phyloP scores from a whole-genome alignment of 2,329 filamentous ascomycete genomes.

The Massarina eburnea region DNA sequence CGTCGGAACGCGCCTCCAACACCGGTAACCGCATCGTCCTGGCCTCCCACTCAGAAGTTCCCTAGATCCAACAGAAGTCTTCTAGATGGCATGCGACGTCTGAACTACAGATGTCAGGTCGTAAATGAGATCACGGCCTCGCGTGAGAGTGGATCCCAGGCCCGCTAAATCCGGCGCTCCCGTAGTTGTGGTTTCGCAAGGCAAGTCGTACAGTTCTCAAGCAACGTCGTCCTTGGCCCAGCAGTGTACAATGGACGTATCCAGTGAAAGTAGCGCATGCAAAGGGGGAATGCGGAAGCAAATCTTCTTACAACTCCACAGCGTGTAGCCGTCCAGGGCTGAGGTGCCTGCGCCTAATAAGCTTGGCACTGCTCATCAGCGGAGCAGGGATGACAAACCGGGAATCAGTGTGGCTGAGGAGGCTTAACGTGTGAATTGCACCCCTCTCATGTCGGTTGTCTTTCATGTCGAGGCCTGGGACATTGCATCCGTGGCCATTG shows the following conservation, averaged over 20 bases:
- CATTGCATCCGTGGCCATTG: too few species aligned
- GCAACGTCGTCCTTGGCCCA: neutral
- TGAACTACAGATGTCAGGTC: slow-evolving; percentile 3
- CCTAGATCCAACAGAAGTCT: neutral
- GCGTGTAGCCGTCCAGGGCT: slow-evolving; percentile 4
- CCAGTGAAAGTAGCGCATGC: neutral
- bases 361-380: slow-evolving; percentile 10
- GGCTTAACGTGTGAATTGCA: neutral
- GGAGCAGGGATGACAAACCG: slow-evolving; percentile 6
- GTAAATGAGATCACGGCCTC: slow-evolving; percentile 22
- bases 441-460: too few species aligned
- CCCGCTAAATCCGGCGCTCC: slow-evolving; percentile 2
- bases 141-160: slow-evolving; percentile 15
- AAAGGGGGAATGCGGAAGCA: slow-evolving; percentile 1
- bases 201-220: neutral
- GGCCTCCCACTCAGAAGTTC: slow-evolving; percentile 7
- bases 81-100: neutral
- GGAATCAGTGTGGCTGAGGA: slow-evolving; percentile 4
- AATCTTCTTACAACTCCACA: slow-evolving; percentile 3
- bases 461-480: too few species aligned
- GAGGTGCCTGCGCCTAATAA: slow-evolving; percentile 8
- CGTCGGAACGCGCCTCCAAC: slow-evolving; percentile 20
- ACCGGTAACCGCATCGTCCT: slow-evolving; percentile 32
- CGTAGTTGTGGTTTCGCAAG: neutral
- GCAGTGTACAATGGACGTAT: neutral